Evolutionary conservation across 176 grass and related monocot species (phyloP).

Genomic region (Triticum urartu): DNA sequence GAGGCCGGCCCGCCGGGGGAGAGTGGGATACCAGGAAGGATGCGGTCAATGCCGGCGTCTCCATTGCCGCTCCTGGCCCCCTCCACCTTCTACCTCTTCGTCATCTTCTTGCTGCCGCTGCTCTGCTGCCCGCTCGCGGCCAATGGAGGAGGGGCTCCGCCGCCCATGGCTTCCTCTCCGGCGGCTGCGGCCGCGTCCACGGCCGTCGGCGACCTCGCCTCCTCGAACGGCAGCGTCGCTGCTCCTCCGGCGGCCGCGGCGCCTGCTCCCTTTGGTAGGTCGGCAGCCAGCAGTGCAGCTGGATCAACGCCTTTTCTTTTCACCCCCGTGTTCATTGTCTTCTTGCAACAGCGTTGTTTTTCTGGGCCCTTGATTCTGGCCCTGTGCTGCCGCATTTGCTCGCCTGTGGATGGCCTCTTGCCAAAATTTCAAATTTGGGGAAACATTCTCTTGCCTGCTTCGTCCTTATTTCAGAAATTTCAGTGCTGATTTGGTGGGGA

Average conservation of each 20-base stretch:
- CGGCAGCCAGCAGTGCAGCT: background rate
- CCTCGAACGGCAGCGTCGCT: background rate
- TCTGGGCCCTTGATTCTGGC: background rate
- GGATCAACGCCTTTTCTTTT: background rate
- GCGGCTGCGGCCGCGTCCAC: background rate
- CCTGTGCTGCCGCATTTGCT: background rate
- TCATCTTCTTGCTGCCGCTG: conserved; percentile 31
- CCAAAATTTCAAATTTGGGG: background rate
- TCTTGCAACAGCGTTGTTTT: background rate
- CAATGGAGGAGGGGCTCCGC: conserved; percentile 30
- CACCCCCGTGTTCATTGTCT: background rate
- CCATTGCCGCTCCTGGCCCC: conserved; percentile 29
- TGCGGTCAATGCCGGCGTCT: conserved; percentile 38
- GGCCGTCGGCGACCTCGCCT: background rate
- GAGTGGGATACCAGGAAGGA: background rate
- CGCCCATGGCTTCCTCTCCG: background rate
- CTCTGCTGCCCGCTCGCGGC: conserved; percentile 18
- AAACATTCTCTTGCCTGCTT: background rate
- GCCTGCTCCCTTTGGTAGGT: conserved; percentile 36
- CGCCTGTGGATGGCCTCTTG: background rate
- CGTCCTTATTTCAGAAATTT: background rate
- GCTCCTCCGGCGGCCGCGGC: background rate
- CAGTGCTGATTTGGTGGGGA: conserved; percentile 18
- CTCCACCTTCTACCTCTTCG: background rate
- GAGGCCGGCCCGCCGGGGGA: background rate